Conservation (phyloP, 2,329 filamentous ascomycete species). For the Botryosphaeria dothidea region DNA sequence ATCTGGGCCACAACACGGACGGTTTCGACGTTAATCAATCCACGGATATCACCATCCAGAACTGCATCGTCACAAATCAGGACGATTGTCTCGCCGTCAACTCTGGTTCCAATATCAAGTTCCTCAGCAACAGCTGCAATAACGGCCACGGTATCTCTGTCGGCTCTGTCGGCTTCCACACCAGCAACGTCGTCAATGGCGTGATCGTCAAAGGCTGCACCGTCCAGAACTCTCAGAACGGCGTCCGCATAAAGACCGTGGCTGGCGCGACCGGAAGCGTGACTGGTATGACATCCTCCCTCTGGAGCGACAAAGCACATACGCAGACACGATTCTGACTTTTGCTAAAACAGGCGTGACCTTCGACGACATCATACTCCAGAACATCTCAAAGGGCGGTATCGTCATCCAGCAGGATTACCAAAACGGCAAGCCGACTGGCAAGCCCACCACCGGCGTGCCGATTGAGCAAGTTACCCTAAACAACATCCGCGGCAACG, state of each 20-base stretch:
- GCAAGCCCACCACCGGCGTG: slow-evolving; percentile 42
- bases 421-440: slow-evolving; percentile 37
- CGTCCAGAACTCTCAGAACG: slow-evolving; percentile 56
- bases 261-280: slow-evolving; percentile 50
- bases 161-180: slow-evolving; percentile 59
- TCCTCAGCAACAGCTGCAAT: slow-evolving; percentile 45
- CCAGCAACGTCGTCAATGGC: slow-evolving; percentile 55
- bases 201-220: slow-evolving; percentile 53
- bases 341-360: slow-evolving; percentile 24
- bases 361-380: slow-evolving; percentile 42
- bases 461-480: slow-evolving; percentile 40
- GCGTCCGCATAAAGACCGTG: slow-evolving; percentile 61
- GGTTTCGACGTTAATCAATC: slow-evolving; percentile 58
- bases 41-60: slow-evolving; percentile 51
- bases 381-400: slow-evolving; percentile 42
- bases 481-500: slow-evolving; percentile 37
- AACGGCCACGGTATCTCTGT: slow-evolving; percentile 62
- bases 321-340: background rate
- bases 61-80: slow-evolving; percentile 58
- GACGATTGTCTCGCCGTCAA: slow-evolving; percentile 63
- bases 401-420: slow-evolving; percentile 50
- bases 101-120: slow-evolving; percentile 49
- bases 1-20: slow-evolving; percentile 54
- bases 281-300: background rate
- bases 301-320: too few relatives aligned